Base-by-base conservation (phyloP, 768 basidiomycete species). In the Lanmaoa pseudosensibilis region DNA sequence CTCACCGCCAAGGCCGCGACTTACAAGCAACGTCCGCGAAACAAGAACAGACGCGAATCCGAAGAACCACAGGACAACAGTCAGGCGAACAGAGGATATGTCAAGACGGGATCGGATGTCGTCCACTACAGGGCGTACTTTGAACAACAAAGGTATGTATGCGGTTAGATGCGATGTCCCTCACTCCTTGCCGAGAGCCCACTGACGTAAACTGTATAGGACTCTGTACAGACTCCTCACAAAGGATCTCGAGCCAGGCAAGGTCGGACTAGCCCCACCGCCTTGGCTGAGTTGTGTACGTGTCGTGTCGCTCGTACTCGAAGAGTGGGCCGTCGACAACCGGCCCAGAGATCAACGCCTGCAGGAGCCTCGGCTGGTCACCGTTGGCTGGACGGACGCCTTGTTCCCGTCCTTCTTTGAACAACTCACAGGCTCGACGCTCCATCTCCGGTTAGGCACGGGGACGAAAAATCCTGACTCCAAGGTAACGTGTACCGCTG, bases 351-450 rank as follows among this genome's bases (percentile, higher is more conserved):
- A 38, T 3, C 66, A 70, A 13, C 73, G 77, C 13, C 55, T 72
- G n/a, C 48, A 63, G 0, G 60, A 66, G 3, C 78, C 78, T 3
- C 57, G 33, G 6, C 47, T 78, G 2, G 56, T 79, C 23, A 75
- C 78, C 40, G 64, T 73, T n/a, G 77, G 77, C 13, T 72, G 76
- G 68, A 78, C 81, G 6, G 77, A 80, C 37, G 75, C 64, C 53
- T 44, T 52, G 8, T 55, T 70, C 12, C 70, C 74, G 0, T 45
- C 55, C 34, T 69, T 73, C 38, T 62, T 72, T 3, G 57, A 61
- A 9, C 48, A 47, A 9, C 52, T 55, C 36, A 50, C 54, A 4
- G 61, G 57, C 18, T 19, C 59, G 25, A 57, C 62, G 2, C 52
- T 65, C 34, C 70, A 71, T 27, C 4, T 73, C 32, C 45, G 56